phyloP scores from a whole-genome alignment of 805 yeast species.

The Blastobotrys robertii region DNA sequence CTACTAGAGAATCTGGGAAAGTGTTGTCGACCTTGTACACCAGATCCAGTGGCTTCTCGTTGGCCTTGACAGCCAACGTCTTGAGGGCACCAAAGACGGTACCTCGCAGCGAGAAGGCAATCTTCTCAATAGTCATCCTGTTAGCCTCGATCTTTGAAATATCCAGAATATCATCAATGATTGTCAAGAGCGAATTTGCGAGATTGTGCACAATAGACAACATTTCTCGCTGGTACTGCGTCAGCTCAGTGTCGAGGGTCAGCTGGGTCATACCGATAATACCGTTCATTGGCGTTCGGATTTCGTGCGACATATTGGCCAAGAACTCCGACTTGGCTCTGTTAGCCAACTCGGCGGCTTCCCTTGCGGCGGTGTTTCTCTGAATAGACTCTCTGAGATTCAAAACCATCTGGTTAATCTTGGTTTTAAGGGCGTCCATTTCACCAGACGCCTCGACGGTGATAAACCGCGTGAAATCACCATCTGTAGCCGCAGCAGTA shows the following conservation, averaged over 20 bases:
- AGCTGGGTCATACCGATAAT: conserved; percentile 88
- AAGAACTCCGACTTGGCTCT: conserved; percentile 82
- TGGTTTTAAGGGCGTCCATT: conserved; percentile 53
- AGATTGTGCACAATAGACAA: conserved; percentile 78
- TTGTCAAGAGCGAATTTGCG: conserved; percentile 76
- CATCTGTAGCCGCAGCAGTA: conserved; percentile 90
- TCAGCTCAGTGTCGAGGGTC: conserved; percentile 77
- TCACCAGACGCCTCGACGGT: conserved; percentile 91
- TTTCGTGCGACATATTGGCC: conserved; percentile 83
- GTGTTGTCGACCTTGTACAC: conserved; percentile 76
- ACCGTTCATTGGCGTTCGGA: conserved; percentile 89
- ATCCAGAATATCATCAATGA: conserved; percentile 84
- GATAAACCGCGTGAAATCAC: conserved; percentile 81
- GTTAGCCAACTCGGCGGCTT: conserved; percentile 87
- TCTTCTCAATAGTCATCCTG: conserved; percentile 86
- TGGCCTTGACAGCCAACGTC: conserved; percentile 82
- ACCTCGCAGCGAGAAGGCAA: conserved; percentile 76
- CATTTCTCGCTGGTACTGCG: conserved; percentile 90
- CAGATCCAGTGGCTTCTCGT: conserved; percentile 72
- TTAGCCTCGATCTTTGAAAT: conserved; percentile 90
- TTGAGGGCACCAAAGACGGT: conserved; percentile 86
- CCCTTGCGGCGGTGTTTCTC: conserved; percentile 87
- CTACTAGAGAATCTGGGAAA: conserved; percentile 78
- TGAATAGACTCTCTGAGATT: conserved; percentile 82
- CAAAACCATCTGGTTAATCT: conserved; percentile 71